Evolutionary conservation across 371 early-diverging fungal species (phyloP), one percentile per base, ranked within the genome.

Genomic region (Lichtheimia hyalospora): DNA sequence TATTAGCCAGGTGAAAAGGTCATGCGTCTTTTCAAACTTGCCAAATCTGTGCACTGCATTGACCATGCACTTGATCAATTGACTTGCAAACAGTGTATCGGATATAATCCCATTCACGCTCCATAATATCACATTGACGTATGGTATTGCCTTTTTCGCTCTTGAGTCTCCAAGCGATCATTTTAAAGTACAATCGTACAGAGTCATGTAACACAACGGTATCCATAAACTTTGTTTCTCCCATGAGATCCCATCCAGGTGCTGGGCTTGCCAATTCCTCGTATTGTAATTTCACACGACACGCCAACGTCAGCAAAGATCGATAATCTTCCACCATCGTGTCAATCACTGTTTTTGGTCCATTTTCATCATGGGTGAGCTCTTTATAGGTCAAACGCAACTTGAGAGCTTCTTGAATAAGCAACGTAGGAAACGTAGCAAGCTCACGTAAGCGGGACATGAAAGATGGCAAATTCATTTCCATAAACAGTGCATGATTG

Each of bases 241-340:
- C 76, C 13, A 75, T 73, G 10, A 91, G 69, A 48, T 83, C 79
- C 92, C 93, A 93, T 15, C 87, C 89, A 20, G 82, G 76, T 10
- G 81, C 87, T 5, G 86, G 85, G 20, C 67, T 70, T 3, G 85
- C 83, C 16, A 94, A 64, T 34, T 83, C 82, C 12, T 82, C 74
- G 54, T 89, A 89, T 51, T 89, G 81, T 52, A 79, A 79, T 60
- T 90, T 90, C 44, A 92, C 86, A 61, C 83, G 68, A 64, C 89
- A 89, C 0, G 92, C 92, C 18, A 91, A 66, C 0, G 81, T 68
- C 13, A 94, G 74, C 20, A 88, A 78, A 10, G 86, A 84, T 34
- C 88, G 87, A 61, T 89, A 89, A 63, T 91, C 91, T 51, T 92
- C 93, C 72, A 91, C 73, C 80, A 90, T 82, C 58, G 91, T 89